Base-by-base conservation (phyloP, 257 asterid species). In the Eustoma russellianum region DNA sequence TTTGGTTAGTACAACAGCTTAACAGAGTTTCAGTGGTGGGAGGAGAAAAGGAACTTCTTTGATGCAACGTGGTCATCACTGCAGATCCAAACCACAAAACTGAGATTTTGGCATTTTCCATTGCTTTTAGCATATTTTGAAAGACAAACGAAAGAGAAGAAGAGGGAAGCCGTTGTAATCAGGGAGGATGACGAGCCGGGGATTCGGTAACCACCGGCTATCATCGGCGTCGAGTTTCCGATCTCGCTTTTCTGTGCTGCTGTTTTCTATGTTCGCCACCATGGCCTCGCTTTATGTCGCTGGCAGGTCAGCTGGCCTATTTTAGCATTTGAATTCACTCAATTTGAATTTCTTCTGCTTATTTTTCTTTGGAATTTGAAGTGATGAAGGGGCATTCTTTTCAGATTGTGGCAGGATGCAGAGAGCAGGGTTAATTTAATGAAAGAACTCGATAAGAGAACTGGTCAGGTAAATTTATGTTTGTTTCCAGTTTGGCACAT, bases 401-500 rank as follows among this genome's bases (percentile, higher is more conserved):
- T 59, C 65, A 88, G 97, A 63, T 60, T 85, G 77, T 88, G 97
- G 97, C 94, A 85, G 74, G 97, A 85, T 15, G 74, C 97, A 14
- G 76, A 72, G 69, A 83, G 57, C 60, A 75, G 94, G 60, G 82
- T 82, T 44, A 63, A 70, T 60, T 53, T 88, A 52, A 70, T 75
- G 55, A 60, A 59, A 45, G 85, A 82, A 71, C 92, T 88, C 40
- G 85, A 80, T 65, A 71, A 66, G 65, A 78, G 76, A 73, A 82
- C 89, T 50, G 94, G 87, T 46, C 95, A 75, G 88, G 97, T 88
- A 55, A 9, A 2, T 49, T 11, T 17, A 2, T 35, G 28, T 19
- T 49, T 16, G 19, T 34, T 34, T n/a, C 13, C 24, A 38, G 34
- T 28, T 15, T 51, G 58, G 57, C 44, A 38, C 17, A 15, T 13